Evolutionary conservation across 441 rosid genomes (phyloP).

Genomic region (Populus hybrid): DNA sequence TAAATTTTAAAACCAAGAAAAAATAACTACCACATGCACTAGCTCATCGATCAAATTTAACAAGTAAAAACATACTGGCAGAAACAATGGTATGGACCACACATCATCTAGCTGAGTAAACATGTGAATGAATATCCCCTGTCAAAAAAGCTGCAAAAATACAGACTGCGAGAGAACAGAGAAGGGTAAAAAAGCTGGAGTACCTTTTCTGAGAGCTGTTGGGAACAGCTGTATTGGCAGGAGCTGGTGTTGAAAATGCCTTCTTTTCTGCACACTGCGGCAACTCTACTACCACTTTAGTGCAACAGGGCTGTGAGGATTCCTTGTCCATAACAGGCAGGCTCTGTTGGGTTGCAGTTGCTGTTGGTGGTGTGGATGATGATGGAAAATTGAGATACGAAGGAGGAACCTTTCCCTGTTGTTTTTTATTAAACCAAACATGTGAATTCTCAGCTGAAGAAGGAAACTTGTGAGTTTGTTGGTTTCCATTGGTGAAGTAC

Average conservation of each 20-base stretch:
- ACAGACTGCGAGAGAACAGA: not conserved
- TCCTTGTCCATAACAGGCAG: conserved; percentile 38
- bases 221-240: conserved; percentile 56
- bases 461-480: conserved; percentile 17
- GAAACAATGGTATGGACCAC: conserved; percentile 36
- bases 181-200: conserved; percentile 25
- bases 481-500: conserved; percentile 30
- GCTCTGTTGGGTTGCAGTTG: conserved; percentile 23
- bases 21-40: not conserved
- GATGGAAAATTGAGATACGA: conserved; percentile 37
- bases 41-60: not conserved
- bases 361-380: conserved; percentile 15
- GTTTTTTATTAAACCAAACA: conserved; percentile 32
- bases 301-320: conserved; percentile 47
- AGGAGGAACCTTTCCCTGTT: conserved; percentile 20
- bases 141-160: conserved; percentile 14
- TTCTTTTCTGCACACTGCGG: conserved; percentile 43
- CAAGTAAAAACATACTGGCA: not conserved
- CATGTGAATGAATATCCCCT: conserved; percentile 46
- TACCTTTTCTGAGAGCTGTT: conserved; percentile 87
- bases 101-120: conserved; percentile 24
- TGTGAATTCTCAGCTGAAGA: conserved; percentile 18
- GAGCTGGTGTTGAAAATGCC: conserved; percentile 38
- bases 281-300: conserved; percentile 38
- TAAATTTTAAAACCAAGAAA: not conserved